Conservation (phyloP, 768 basidiomycete species). For the Exsudoporus frostii region DNA sequence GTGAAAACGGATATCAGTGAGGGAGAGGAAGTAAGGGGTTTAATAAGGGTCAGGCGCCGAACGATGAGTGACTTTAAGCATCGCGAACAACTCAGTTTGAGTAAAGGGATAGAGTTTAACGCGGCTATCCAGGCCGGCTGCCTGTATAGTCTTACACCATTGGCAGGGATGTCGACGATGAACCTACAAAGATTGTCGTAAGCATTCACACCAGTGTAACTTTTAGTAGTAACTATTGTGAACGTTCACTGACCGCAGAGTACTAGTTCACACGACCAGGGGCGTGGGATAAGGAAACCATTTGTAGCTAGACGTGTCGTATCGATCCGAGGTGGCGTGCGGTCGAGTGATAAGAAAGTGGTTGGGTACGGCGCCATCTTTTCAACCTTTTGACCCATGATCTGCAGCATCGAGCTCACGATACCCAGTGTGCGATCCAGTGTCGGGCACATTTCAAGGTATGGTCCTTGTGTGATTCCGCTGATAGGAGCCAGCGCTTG, state of each 20-base stretch:
- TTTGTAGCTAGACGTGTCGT: slow-evolving; percentile 4
- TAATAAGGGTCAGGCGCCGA: background rate
- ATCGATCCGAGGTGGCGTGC: slow-evolving; percentile 25
- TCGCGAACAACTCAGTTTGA: background rate
- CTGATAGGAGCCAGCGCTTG: too few relatives aligned
- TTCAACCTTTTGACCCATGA: slow-evolving; percentile 19
- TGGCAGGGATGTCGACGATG: too few relatives aligned
- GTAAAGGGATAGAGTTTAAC: too few relatives aligned
- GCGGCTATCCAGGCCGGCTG: too few relatives aligned
- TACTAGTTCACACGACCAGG: too few relatives aligned
- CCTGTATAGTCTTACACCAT: too few relatives aligned
- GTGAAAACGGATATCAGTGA: background rate
- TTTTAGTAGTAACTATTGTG: too few relatives aligned
- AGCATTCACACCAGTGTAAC: too few relatives aligned
- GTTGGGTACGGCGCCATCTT: background rate
- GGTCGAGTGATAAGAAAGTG: slow-evolving; percentile 21
- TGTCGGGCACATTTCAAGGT: slow-evolving; percentile 12
- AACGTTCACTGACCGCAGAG: too few relatives aligned
- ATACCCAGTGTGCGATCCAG: slow-evolving; percentile 2
- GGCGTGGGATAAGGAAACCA: background rate
- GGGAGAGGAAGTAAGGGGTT: background rate
- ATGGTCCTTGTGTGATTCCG: slow-evolving; percentile 2
- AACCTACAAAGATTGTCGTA: too few relatives aligned
- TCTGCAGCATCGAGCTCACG: slow-evolving; percentile 3
- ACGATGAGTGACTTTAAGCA: background rate